These are phyloP conservation scores for Huiozyma naganishii DNA, from an alignment of 805 yeast genomes.

Conservation along the genomic window DNA sequence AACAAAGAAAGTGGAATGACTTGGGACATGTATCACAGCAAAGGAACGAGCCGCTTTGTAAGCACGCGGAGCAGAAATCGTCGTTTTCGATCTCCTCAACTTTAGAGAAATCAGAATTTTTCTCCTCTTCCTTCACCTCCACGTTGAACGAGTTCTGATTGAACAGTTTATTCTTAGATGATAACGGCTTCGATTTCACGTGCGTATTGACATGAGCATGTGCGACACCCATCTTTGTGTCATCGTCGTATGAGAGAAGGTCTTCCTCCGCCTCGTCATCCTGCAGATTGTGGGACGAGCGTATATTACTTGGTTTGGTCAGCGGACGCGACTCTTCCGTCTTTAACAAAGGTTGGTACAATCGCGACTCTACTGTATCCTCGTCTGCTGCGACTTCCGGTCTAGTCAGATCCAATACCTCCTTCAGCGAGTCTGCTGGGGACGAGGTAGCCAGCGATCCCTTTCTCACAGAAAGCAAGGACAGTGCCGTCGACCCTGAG, in stretches of 20 bases:
- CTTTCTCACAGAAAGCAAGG: not conserved
- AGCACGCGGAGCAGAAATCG: constrained; percentile 87
- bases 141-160: constrained; percentile 28
- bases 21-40: constrained; percentile 92
- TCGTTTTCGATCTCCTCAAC: constrained; percentile 42
- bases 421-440: not conserved
- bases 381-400: not conserved
- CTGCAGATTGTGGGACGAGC: constrained; percentile 7
- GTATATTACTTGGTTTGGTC: constrained; percentile 25
- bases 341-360: constrained; percentile 18
- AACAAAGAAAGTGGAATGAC: constrained; percentile 85
- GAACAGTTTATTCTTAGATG: constrained; percentile 32
- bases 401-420: too few relatives aligned
- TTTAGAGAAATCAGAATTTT: constrained; percentile 17
- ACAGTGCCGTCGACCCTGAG: not conserved
- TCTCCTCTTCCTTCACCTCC: constrained; percentile 12
- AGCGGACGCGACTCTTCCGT: constrained; percentile 28
- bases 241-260: not conserved
- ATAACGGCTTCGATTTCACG: constrained; percentile 9
- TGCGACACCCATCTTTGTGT: not conserved
- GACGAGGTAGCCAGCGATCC: not conserved
- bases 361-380: constrained; percentile 6
- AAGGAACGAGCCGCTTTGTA: constrained; percentile 76
- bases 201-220: constrained; percentile 1
- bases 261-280: not conserved